phyloP scores from a whole-genome alignment of 2,329 filamentous ascomycete genomes.

The Basipetospora chlamydospora region DNA sequence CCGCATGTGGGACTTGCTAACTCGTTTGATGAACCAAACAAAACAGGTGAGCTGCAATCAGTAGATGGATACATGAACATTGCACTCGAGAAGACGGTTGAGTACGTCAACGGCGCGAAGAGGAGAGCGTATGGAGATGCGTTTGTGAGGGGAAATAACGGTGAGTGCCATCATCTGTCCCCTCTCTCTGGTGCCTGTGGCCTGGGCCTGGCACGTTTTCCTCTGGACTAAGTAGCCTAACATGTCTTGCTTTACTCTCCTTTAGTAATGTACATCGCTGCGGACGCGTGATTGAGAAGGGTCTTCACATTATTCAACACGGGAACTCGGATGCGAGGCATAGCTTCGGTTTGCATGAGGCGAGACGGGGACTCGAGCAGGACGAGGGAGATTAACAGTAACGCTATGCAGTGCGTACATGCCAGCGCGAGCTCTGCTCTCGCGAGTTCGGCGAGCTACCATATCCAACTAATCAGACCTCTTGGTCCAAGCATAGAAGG shows the following conservation, averaged over 20 bases:
- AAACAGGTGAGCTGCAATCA: slow-evolving; percentile 83
- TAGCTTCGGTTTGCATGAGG: too few species aligned
- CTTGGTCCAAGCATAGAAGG: slow-evolving; percentile 48
- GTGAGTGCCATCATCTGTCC: slow-evolving; percentile 30
- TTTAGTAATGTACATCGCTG: slow-evolving; percentile 57
- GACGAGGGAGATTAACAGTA: too few species aligned
- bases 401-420: too few species aligned
- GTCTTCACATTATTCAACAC: neutral
- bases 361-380: too few species aligned
- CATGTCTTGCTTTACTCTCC: too few species aligned
- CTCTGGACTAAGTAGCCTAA: too few species aligned
- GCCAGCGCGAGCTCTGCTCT: too few species aligned
- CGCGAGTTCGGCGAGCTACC: too few species aligned
- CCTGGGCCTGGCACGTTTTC: too few species aligned
- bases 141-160: slow-evolving; percentile 92
- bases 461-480: too few species aligned
- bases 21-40: too few species aligned
- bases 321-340: neutral
- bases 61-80: slow-evolving; percentile 99
- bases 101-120: slow-evolving; percentile 76
- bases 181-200: too few species aligned
- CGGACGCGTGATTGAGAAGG: slow-evolving; percentile 23
- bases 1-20: neutral
- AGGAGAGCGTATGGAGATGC: slow-evolving; percentile 81
- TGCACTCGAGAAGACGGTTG: slow-evolving; percentile 86